Conservation (phyloP, 2,329 filamentous ascomycete species). For the Metarhizium brunneum region DNA sequence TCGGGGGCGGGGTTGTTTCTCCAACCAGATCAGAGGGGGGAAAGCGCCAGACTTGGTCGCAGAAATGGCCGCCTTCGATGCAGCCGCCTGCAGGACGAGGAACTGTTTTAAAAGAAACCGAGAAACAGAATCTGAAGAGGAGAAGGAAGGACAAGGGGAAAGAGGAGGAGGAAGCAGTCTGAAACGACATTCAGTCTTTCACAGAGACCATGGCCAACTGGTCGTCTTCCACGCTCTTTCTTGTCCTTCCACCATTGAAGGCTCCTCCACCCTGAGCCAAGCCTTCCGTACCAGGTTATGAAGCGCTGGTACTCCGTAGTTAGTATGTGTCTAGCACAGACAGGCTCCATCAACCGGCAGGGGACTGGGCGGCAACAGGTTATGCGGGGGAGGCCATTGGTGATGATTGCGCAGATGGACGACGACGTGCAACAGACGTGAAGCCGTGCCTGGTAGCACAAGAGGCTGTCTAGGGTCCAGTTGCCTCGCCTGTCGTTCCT, state of each 20-base stretch:
- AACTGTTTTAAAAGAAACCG: background rate
- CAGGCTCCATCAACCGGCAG: conserved; percentile 1
- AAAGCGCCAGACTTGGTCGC: conserved; percentile 6
- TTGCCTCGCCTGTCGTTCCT: background rate
- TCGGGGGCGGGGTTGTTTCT: conserved; percentile 4
- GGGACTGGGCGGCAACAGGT: conserved; percentile 6
- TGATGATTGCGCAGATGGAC: background rate
- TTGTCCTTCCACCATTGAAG: background rate
- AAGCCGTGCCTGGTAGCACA: background rate
- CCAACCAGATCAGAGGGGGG: background rate
- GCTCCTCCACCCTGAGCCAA: background rate
- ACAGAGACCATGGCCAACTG: background rate
- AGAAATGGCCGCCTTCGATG: conserved; percentile 11
- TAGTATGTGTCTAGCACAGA: background rate
- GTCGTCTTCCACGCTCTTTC: background rate
- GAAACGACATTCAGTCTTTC: background rate
- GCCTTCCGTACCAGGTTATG: background rate
- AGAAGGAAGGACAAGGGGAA: background rate
- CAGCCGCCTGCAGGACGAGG: conserved; percentile 4
- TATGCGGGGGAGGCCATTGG: background rate
- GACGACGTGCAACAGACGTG: background rate
- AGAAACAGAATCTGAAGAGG: no score
- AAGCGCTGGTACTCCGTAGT: background rate
- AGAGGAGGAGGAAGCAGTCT: background rate
- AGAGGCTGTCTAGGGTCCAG: background rate